Conservation (phyloP, 2,329 filamentous ascomycete species). For the Colletotrichum lupini region DNA sequence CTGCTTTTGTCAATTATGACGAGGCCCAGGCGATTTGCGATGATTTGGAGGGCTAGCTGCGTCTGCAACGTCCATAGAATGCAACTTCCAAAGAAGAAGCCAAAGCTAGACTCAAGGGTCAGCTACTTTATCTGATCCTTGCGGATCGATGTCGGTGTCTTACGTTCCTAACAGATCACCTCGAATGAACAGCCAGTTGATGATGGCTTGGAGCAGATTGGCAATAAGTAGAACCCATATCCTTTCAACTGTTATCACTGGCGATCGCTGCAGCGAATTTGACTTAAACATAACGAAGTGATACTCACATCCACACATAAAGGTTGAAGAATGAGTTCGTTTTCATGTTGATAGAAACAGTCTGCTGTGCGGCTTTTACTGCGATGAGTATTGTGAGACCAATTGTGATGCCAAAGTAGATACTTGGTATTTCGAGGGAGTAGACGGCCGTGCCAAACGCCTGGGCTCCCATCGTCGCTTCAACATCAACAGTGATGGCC, state of each 20-base stretch:
- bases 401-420: not conserved
- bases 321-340: not conserved
- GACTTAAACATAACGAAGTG: not conserved
- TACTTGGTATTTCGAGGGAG: not conserved
- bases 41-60: not conserved
- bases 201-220: not conserved
- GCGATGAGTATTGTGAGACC: not conserved
- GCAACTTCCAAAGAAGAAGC: not conserved
- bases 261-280: not conserved
- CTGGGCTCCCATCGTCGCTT: not conserved
- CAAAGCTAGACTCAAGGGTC: not conserved
- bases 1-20: not conserved
- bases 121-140: not conserved
- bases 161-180: not conserved
- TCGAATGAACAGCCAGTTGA: not conserved
- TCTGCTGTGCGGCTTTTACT: not conserved
- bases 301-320: not conserved
- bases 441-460: not conserved
- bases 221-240: not conserved
- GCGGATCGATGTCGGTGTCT: not conserved
- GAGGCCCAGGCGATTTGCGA: not conserved
- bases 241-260: not conserved
- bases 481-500: not conserved
- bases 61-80: not conserved
- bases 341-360: not conserved